Conservation (phyloP, 768 basidiomycete genomes). For the Mycena polygramma region DNA sequence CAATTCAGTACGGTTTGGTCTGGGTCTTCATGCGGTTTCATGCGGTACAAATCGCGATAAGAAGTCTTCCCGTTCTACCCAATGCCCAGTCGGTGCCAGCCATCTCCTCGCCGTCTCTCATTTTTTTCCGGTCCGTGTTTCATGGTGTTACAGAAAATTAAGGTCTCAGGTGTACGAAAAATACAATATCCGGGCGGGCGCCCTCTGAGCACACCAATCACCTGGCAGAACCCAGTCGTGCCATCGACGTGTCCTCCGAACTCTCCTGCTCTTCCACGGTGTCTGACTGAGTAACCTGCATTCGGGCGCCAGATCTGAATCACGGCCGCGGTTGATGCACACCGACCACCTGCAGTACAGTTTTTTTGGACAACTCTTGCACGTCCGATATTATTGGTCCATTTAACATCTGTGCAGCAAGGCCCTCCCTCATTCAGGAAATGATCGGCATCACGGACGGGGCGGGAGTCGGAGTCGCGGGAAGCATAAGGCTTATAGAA, state of each 20-base stretch:
- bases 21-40: no score
- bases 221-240: no score
- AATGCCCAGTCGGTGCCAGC: no score
- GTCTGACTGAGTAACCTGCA: constrained; percentile 88
- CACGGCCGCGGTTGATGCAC: not conserved
- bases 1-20: no score
- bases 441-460: not conserved
- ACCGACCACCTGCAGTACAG: constrained; percentile 70
- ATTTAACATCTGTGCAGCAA: constrained; percentile 69
- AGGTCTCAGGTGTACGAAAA: no score
- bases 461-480: not conserved
- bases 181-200: no score
- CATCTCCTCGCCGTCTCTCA: no score
- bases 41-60: no score
- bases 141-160: no score
- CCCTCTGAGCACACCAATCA: no score
- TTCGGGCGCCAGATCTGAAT: constrained; percentile 4
- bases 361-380: constrained; percentile 87
- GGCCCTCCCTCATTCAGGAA: not conserved
- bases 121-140: no score
- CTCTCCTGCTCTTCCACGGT: constrained; percentile 88
- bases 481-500: constrained; percentile 85
- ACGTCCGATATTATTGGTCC: constrained; percentile 89
- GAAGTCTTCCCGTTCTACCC: no score
- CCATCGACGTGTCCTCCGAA: constrained; percentile 81